Conservation (phyloP, 2,329 filamentous ascomycete genomes). For the Escovopsis weberi region DNA sequence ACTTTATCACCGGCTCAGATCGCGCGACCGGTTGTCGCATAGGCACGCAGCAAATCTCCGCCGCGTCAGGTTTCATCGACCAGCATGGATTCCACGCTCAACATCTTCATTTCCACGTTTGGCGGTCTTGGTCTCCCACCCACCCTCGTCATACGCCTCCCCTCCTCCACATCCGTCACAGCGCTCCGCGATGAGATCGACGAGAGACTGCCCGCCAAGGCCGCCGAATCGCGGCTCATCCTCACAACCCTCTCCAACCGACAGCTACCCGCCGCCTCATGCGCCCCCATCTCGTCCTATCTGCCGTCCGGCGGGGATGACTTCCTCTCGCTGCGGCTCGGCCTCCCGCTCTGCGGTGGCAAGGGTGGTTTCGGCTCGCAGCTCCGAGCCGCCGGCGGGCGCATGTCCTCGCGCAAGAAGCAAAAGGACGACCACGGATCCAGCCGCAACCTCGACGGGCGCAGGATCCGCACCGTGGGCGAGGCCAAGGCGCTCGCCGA, state of each 20-base stretch:
- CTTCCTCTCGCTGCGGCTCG: constrained; percentile 72
- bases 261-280: constrained; percentile 42
- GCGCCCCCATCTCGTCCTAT: constrained; percentile 43
- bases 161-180: constrained; percentile 47
- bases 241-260: constrained; percentile 73
- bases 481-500: constrained; percentile 93
- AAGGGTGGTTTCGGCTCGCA: constrained; percentile 98
- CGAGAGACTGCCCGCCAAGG: constrained; percentile 46
- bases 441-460: constrained; percentile 83
- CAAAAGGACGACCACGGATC: constrained; percentile 77
- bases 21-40: too few relatives aligned
- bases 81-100: constrained; percentile 32
- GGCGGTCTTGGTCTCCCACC: constrained; percentile 67
- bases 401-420: constrained; percentile 94
- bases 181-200: constrained; percentile 51
- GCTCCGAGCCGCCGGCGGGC: constrained; percentile 86
- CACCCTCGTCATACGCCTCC: constrained; percentile 66
- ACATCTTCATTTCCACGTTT: constrained; percentile 76
- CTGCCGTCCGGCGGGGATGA: constrained; percentile 31
- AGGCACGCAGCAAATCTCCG: background rate
- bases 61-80: background rate
- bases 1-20: too few relatives aligned
- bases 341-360: constrained; percentile 68
- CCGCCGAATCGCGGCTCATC: constrained; percentile 46
- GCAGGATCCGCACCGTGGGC: constrained; percentile 77